phyloP scores from a whole-genome alignment of 148 eudicot species.

The Amaranthus cruentus region DNA sequence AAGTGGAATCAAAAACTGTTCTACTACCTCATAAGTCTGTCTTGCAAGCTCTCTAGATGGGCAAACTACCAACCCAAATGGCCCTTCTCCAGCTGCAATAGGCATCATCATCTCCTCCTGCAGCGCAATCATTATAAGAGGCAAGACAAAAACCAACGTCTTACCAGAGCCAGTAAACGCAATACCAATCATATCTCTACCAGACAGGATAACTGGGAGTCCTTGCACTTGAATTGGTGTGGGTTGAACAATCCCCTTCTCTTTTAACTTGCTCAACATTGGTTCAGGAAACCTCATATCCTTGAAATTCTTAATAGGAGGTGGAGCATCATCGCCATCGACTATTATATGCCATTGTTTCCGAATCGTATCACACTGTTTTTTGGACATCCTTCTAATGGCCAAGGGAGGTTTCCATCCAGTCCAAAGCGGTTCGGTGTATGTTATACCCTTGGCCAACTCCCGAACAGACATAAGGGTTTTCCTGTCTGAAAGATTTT shows the following conservation, averaged over 20 bases:
- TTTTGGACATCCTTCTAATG: conserved; percentile 29
- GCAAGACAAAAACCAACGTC: conserved; percentile 76
- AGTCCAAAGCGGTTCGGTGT: conserved; percentile 66
- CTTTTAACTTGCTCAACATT: conserved; percentile 45
- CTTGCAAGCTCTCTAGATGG: conserved; percentile 92
- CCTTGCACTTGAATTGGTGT: conserved; percentile 91
- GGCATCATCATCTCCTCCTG: conserved; percentile 94
- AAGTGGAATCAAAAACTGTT: conserved; percentile 51
- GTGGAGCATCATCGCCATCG: conserved; percentile 76
- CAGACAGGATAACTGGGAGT: conserved; percentile 72
- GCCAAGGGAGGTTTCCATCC: conserved; percentile 26
- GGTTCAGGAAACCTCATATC: conserved; percentile 83
- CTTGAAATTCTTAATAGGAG: conserved; percentile 81
- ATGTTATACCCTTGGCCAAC: conserved; percentile 80
- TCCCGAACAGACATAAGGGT: conserved; percentile 80
- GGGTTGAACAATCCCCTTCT: conserved; percentile 69
- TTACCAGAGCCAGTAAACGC: conserved; percentile 93
- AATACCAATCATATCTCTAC: conserved; percentile 88
- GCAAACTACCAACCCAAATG: conserved; percentile 75
- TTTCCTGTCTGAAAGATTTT: conserved; percentile 67
- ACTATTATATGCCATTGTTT: conserved; percentile 88
- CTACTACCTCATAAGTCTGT: conserved; percentile 77
- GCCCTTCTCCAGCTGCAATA: conserved; percentile 73
- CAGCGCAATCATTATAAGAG: conserved; percentile 75
- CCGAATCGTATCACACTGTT: conserved; percentile 49